Evolutionary conservation across 2,329 filamentous ascomycete genomes (phyloP), one percentile per base, ranked within the genome.

Genomic region (Botrytis porri): DNA sequence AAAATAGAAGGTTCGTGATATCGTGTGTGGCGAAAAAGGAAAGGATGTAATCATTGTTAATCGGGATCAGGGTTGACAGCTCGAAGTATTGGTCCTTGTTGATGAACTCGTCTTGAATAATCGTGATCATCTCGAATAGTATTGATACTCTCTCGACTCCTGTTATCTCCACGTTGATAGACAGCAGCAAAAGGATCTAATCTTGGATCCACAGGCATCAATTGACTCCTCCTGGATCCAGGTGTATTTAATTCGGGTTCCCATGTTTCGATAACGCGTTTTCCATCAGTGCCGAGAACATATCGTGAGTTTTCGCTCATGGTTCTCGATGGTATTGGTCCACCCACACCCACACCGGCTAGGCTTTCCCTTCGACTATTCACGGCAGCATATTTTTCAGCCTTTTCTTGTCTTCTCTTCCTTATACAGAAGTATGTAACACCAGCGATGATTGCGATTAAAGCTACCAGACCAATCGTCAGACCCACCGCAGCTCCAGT

Each of bases 91-190:
- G 78, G 77, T 37, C 75, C 76, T 77, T 86, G 83, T 16, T 86
- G 84, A 61, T 85, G 82, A 3, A 81, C 77, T 65, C 80, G 84
- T 75, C 89, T 84, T 57, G 89, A 90, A 78, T 91, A 91, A 76
- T 91, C 89, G 73, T 89, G 88, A 75, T 91, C 88, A 78, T 91
- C 89, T 73, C 87, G 87, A 8, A 91, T 81, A 1, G 89, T 90
- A 76, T 88, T 88, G 78, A 91, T 82, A 78, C 88, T 91, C 79
- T 91, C 89, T 74, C 86, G 86, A 77, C 88, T 90, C 79, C 86
- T 87, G 77, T 86, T 89, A 39, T 84, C 83, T 62, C 82, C 82
- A 29, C 86, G 84, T 61, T 83, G 82, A 79, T 90, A 91, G 20
- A 90, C 82, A 51, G 85, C 84, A 65, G 87, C 85, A 75, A 87